Evolutionary conservation across 345 rosid species (phyloP).

Genomic region (Pistacia atlantica): DNA sequence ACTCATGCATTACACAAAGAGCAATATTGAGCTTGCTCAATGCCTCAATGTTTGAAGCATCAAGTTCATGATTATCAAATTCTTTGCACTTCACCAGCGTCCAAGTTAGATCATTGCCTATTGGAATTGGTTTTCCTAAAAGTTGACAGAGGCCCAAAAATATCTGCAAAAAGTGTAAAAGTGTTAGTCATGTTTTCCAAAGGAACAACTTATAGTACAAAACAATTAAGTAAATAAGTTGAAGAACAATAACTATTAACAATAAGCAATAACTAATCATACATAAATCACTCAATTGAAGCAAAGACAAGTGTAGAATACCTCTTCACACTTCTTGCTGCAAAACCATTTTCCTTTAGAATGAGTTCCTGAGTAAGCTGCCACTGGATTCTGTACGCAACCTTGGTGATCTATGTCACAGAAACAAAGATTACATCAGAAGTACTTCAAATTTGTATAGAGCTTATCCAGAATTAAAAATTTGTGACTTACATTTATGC

Average conservation of each 20-base stretch:
- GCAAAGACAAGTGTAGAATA: constrained; percentile 20
- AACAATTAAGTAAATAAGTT: not conserved
- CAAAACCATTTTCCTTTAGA: constrained; percentile 61
- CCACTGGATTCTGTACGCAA: constrained; percentile 41
- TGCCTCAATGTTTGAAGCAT: constrained; percentile 38
- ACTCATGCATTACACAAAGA: constrained; percentile 81
- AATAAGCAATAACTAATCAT: not conserved
- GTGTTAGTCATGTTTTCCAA: constrained; percentile 17
- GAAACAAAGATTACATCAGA: constrained; percentile 23
- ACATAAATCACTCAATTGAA: not conserved
- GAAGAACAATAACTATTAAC: not conserved
- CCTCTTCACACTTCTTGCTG: constrained; percentile 67
- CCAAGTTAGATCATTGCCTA: constrained; percentile 71
- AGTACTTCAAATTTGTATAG: constrained; percentile 14
- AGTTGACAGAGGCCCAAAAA: constrained; percentile 56
- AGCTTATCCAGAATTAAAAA: constrained; percentile 8
- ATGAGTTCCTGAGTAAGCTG: constrained; percentile 19
- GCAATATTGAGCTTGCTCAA: constrained; percentile 69
- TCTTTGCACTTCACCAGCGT: constrained; percentile 51
- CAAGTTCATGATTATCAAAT: constrained; percentile 29
- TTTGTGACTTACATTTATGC: constrained; percentile 53
- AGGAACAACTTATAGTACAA: not conserved
- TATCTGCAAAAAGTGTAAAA: constrained; percentile 48
- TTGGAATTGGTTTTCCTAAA: constrained; percentile 59
- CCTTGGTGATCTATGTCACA: constrained; percentile 55